Evolutionary conservation across 106 monocot genomes (phyloP).

Genomic region (Dendrobium nobile): DNA sequence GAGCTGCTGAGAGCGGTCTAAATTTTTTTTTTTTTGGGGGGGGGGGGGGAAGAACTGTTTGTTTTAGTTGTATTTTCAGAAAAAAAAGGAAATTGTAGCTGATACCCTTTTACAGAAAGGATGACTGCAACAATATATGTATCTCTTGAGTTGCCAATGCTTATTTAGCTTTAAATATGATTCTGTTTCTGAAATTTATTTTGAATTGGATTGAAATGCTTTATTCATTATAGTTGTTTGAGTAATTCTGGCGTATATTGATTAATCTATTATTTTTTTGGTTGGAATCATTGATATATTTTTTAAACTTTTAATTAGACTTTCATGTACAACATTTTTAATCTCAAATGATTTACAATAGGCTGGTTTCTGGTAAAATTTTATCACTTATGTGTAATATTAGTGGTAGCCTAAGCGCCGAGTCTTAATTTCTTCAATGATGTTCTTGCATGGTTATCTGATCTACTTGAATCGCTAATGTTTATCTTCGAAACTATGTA

Average conservation of each 20-base stretch:
- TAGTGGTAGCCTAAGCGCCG: too few species aligned
- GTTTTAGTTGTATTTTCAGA: background rate
- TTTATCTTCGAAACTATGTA: too few species aligned
- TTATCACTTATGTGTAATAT: background rate
- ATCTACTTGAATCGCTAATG: too few species aligned
- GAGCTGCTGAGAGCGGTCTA: background rate
- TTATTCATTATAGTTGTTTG: background rate
- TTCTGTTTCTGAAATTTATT: background rate
- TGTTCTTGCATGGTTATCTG: too few species aligned
- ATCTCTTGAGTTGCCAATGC: background rate
- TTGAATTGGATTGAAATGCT: background rate
- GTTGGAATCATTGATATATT: background rate
- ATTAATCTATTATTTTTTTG: background rate
- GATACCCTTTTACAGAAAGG: background rate
- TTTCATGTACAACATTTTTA: background rate
- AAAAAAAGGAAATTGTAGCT: background rate
- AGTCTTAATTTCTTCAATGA: too few species aligned
- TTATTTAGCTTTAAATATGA: background rate
- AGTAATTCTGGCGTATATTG: background rate
- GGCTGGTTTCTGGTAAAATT: background rate
- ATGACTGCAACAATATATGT: background rate
- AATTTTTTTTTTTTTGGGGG: background rate
- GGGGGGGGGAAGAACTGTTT: background rate
- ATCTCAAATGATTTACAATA: background rate
- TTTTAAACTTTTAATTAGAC: background rate